Percentiles rank a stretch among this genome's conserved stretches.
phyloP scores from a whole-genome alignment of 805 yeast species.

The Candida ponderosae region DNA sequence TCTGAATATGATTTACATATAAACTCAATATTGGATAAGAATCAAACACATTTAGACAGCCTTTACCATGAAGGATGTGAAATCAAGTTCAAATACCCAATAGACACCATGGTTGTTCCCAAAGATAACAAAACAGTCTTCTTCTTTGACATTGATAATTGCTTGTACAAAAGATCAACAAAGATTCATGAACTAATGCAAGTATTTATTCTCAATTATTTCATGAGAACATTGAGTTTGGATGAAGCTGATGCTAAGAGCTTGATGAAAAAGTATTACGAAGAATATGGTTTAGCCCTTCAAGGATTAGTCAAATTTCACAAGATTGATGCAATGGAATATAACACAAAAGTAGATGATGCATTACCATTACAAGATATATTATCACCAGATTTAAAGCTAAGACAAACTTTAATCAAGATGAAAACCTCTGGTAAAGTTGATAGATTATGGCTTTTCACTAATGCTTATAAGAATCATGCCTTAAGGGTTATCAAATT shows the following conservation, averaged over 20 bases:
- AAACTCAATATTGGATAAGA: slow-evolving; percentile 19
- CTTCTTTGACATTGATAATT: slow-evolving; percentile 91
- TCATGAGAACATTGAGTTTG: slow-evolving; percentile 54
- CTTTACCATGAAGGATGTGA: slow-evolving; percentile 26
- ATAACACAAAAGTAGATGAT: slow-evolving; percentile 86
- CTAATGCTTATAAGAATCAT: slow-evolving; percentile 91
- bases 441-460: slow-evolving; percentile 81
- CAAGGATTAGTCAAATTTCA: slow-evolving; percentile 69
- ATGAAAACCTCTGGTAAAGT: slow-evolving; percentile 41
- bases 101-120: slow-evolving; percentile 13
- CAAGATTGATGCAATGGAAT: slow-evolving; percentile 80
- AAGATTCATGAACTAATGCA: slow-evolving; percentile 86
- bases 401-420: slow-evolving; percentile 43
- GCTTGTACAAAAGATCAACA: slow-evolving; percentile 70
- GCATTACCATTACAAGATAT: slow-evolving; percentile 78
- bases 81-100: slow-evolving; percentile 21
- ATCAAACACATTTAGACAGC: slow-evolving; percentile 23
- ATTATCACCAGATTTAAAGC: slow-evolving; percentile 50
- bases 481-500: slow-evolving; percentile 73
- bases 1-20: slow-evolving; percentile 11
- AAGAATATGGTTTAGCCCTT: slow-evolving; percentile 84
- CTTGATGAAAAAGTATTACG: slow-evolving; percentile 70
- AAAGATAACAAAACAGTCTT: slow-evolving; percentile 35
- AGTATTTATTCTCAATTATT: slow-evolving; percentile 72
- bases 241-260: slow-evolving; percentile 65